A percentile compares a stretch with the other conserved stretches of the same genome.
Evolutionary conservation across 495 filamentous ascomycete genomes (phyloP).

Genomic region (Aspergillus cristatus): DNA sequence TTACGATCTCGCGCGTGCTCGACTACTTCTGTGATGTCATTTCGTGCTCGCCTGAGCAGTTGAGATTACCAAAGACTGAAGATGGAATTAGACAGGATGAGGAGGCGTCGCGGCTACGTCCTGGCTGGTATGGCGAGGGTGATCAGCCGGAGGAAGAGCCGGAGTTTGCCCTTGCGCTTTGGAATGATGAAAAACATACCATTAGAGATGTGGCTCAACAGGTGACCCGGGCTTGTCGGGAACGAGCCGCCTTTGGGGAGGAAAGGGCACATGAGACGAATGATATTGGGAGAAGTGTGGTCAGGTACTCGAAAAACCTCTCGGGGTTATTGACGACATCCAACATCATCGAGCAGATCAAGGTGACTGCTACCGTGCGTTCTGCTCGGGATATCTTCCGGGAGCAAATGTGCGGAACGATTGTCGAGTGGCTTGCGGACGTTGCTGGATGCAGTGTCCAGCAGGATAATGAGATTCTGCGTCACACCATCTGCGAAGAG

Average conservation of each 20-base stretch:
- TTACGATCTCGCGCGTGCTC: conserved; percentile 74
- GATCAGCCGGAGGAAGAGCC: conserved; percentile 46
- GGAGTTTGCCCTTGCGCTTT: conserved; percentile 82
- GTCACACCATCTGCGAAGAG: conserved; percentile 79
- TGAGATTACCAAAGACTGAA: conserved; percentile 73
- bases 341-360: conserved; percentile 84
- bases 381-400: conserved; percentile 90
- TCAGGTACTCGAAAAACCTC: conserved; percentile 66
- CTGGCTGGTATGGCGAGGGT: conserved; percentile 61
- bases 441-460: conserved; percentile 86
- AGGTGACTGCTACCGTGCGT: conserved; percentile 89
- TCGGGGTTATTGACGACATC: conserved; percentile 63
- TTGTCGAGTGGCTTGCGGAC: conserved; percentile 92
- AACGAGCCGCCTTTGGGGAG: conserved; percentile 55
- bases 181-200: conserved; percentile 99
- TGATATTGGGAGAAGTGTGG: conserved; percentile 72
- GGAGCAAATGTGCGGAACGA: conserved; percentile 97
- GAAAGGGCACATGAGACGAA: conserved; percentile 80
- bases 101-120: conserved; percentile 60
- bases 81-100: conserved; percentile 77
- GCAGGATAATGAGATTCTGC: conserved; percentile 66
- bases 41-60: conserved; percentile 92
- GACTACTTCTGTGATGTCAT: conserved; percentile 97
- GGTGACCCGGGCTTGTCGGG: conserved; percentile 80
- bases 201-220: conserved; percentile 83